These are phyloP conservation scores for Ogataea minuta DNA, from an alignment of 805 yeast species.

Conservation along the genomic window DNA sequence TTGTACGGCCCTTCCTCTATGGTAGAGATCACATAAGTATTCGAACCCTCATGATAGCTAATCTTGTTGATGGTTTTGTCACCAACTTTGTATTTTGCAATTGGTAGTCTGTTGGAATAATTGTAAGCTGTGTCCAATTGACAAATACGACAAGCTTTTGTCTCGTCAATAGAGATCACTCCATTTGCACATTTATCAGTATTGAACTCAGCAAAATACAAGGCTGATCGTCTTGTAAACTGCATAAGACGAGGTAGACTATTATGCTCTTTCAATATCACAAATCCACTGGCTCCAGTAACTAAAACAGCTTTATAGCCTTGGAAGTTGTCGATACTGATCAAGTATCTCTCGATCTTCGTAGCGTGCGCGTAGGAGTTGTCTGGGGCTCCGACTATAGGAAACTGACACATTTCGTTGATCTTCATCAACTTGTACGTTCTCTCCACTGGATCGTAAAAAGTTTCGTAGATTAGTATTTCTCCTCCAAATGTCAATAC, in stretches of 20 bases:
- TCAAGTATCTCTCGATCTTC: constrained; percentile 63
- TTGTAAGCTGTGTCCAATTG: constrained; percentile 44
- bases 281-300: constrained; percentile 71
- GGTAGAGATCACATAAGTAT: constrained; percentile 63
- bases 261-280: constrained; percentile 61
- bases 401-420: constrained; percentile 40
- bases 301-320: constrained; percentile 63
- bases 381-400: constrained; percentile 76
- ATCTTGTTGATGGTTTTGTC: constrained; percentile 59
- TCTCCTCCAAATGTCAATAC: constrained; percentile 82
- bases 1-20: constrained; percentile 56
- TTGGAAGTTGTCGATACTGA: constrained; percentile 54
- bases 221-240: constrained; percentile 61
- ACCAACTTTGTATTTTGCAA: constrained; percentile 50
- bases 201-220: constrained; percentile 62
- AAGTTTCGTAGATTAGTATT: constrained; percentile 61
- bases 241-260: constrained; percentile 64
- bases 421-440: constrained; percentile 42
- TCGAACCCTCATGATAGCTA: constrained; percentile 65
- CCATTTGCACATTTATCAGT: constrained; percentile 40
- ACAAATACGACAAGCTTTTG: constrained; percentile 64
- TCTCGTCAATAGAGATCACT: constrained; percentile 68
- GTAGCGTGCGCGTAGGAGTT: constrained; percentile 72
- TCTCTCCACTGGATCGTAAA: constrained; percentile 38
- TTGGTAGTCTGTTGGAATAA: constrained; percentile 62